These are phyloP conservation scores for Magnolia sinica DNA, from an alignment of 164 flowering plant species.

Conservation along the genomic window DNA sequence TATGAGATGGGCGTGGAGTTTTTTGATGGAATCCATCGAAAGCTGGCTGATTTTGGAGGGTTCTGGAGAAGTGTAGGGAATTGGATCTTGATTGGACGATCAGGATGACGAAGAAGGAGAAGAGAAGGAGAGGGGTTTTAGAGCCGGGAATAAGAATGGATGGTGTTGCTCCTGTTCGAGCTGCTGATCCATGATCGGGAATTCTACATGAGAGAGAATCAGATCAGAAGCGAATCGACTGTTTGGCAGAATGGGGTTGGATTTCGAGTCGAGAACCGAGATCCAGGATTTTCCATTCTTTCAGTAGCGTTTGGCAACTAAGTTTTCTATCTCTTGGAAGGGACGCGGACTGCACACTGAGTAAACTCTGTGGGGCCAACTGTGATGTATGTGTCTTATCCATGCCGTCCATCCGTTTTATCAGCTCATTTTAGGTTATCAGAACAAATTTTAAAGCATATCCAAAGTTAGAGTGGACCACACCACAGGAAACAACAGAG, in stretches of 20 bases:
- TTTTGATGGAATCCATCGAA: conserved; percentile 28
- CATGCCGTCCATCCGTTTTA: no score
- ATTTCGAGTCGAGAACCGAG: background rate
- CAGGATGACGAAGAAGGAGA: background rate
- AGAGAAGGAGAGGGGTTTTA: background rate
- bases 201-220: no score
- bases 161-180: background rate
- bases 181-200: background rate
- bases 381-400: no score
- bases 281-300: no score
- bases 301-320: no score
- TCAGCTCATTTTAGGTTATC: no score
- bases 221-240: background rate
- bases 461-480: no score
- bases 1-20: conserved; percentile 56
- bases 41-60: background rate
- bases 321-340: no score
- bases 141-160: background rate
- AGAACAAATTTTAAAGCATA: no score
- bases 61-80: background rate
- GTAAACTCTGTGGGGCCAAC: no score
- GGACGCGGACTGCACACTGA: no score
- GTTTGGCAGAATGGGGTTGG: background rate
- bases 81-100: background rate
- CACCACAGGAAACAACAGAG: no score